A percentile compares a stretch with the other conserved stretches of the same genome.
Evolutionary conservation across 2,329 filamentous ascomycete genomes (phyloP).

Genomic region (Chlorencoelia australis): DNA sequence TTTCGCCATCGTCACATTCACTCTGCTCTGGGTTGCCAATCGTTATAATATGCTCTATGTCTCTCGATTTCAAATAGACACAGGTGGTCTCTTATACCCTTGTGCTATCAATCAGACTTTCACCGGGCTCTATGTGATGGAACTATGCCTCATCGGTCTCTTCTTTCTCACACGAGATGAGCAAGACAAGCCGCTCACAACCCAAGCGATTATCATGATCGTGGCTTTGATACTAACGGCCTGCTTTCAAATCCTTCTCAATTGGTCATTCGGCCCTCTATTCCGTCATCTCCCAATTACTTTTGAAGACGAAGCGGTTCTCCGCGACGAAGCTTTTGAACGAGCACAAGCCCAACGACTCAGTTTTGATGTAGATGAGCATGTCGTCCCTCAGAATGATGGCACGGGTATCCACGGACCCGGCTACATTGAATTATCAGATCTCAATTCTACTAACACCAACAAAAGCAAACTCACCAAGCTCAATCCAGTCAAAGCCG

Average conservation of each 20-base stretch:
- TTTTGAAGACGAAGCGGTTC: conserved; percentile 85
- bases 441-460: conserved; percentile 30
- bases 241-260: conserved; percentile 71
- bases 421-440: conserved; percentile 34
- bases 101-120: conserved; percentile 92
- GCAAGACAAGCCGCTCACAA: conserved; percentile 42
- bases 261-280: conserved; percentile 73
- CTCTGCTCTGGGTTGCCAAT: conserved; percentile 85
- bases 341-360: conserved; percentile 64
- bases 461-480: conserved; percentile 13
- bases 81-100: conserved; percentile 84
- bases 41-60: conserved; percentile 97
- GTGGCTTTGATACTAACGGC: conserved; percentile 59
- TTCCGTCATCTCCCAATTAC: conserved; percentile 88
- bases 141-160: conserved; percentile 77
- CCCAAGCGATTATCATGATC: conserved; percentile 81
- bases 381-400: conserved; percentile 12
- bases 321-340: conserved; percentile 84
- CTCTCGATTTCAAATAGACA: conserved; percentile 79
- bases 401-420: conserved; percentile 18
- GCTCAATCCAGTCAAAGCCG: conserved; percentile 23
- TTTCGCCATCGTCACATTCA: conserved; percentile 89
- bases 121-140: conserved; percentile 89
- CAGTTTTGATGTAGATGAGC: conserved; percentile 44
- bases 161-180: conserved; percentile 69